Evolutionary conservation across 2,329 filamentous ascomycete species (phyloP), one percentile per base, ranked within the genome.

Genomic region (Aspergillus sp.): DNA sequence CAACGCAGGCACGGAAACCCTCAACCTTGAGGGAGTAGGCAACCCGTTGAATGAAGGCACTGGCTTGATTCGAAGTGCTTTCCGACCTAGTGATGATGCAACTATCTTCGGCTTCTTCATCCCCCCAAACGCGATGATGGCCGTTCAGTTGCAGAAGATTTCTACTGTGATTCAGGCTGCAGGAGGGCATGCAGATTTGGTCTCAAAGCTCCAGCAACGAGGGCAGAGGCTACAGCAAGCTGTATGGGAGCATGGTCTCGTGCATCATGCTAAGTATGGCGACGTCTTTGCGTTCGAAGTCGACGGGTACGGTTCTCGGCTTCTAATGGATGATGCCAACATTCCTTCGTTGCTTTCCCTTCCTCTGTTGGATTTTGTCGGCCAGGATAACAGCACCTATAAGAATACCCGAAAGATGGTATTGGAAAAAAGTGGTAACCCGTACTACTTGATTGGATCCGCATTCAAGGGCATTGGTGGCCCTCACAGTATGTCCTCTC

Each of bases 21-120:
- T 98, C 30, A 87, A 79, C 57, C 75, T 98, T 0, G 75, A 72
- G 1, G 93, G 93, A 1, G 76, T 90, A 20, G 93, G 93, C n/a
- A 98, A 98, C 64, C 93, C 93, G 1, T 74, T 98, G 13, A 90
- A 88, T 57, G 78, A 75, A 56, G 88, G 84, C 15, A 96, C 93
- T 0, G 90, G 89, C 0, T 79, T 98, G 1, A 79, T 97, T 43
- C 83, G 93, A 49, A 95, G 88, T 37, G 91, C 93, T 0, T 98
- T 98, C 72, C 81, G 93, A 1, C 93, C 93, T 4, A 95, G 88
- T 54, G 93, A 98, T 60, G 93, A 98, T 66, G 89, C 93, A 2
- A 94, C 90, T 0, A 96, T 93, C 33, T 76, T 98, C 3, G 90
- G 90, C 41, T 98, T 89, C 74, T 88, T 95, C 65, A 95, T 98